phyloP scores from a whole-genome alignment of 1,284 basidiomycete genomes.

The Xerocomus amazonicus region DNA sequence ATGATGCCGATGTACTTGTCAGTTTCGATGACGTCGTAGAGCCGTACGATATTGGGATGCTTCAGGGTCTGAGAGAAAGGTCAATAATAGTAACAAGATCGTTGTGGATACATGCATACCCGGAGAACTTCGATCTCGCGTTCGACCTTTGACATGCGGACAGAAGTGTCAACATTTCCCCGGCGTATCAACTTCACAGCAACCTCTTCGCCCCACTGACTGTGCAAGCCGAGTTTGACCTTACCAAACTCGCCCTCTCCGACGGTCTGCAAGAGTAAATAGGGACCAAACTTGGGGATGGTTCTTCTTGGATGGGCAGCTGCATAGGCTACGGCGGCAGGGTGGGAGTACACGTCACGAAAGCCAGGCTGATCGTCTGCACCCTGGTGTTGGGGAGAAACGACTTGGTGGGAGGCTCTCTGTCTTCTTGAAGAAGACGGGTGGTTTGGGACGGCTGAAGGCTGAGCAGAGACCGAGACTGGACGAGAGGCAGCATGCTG shows the following conservation, averaged over 20 bases:
- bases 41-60: conserved; percentile 97
- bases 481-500: conserved; percentile 35
- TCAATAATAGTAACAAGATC: conserved; percentile 5
- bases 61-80: conserved; percentile 71
- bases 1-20: conserved; percentile 99
- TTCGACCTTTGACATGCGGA: conserved; percentile 93
- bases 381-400: conserved; percentile 42
- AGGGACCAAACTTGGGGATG: conserved; percentile 92
- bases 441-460: conserved; percentile 37
- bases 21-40: conserved; percentile 99
- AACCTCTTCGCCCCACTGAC: conserved; percentile 96
- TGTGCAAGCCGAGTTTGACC: conserved; percentile 96
- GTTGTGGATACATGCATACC: conserved; percentile 48
- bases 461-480: conserved; percentile 45
- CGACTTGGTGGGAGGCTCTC: conserved; percentile 51
- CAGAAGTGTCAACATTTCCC: conserved; percentile 85
- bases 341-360: conserved; percentile 78
- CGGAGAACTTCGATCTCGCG: conserved; percentile 96
- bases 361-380: conserved; percentile 43
- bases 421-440: conserved; percentile 42
- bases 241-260: conserved; percentile 99
- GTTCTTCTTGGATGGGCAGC: conserved; percentile 80
- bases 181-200: conserved; percentile 97
- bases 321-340: conserved; percentile 82
- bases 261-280: conserved; percentile 90